A percentile compares a stretch with the other conserved stretches of the same genome.
Conservation (phyloP, 495 filamentous ascomycete genomes). For the Tuber magnatum region DNA sequence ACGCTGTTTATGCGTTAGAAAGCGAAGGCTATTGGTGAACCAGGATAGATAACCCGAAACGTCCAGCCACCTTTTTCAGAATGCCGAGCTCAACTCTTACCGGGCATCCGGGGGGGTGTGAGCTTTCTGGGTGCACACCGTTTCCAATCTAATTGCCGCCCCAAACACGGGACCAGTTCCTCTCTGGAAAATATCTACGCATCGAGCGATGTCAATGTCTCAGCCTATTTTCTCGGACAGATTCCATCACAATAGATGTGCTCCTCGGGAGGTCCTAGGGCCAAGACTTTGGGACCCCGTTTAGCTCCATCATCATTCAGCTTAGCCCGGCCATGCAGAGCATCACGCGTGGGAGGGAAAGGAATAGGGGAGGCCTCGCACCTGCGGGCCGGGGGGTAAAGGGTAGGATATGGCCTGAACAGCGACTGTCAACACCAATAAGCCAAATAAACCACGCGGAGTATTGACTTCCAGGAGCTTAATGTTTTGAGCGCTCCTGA, state of each 20-base stretch:
- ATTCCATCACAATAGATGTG: not conserved
- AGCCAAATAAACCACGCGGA: not conserved
- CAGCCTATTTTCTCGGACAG: not conserved
- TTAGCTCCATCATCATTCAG: not conserved
- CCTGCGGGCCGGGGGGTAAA: not conserved
- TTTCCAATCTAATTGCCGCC: not conserved
- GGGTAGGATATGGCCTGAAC: not conserved
- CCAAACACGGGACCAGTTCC: not conserved
- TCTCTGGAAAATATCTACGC: not conserved
- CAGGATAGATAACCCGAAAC: not conserved
- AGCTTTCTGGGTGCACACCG: not conserved
- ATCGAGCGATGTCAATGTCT: not conserved
- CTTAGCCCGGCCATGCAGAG: not conserved
- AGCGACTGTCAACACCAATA: not conserved
- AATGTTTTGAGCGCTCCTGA: not conserved
- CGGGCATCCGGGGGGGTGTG: not conserved
- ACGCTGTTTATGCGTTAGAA: not conserved
- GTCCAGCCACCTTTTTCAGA: not conserved
- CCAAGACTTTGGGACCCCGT: not conserved
- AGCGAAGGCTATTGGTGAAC: not conserved
- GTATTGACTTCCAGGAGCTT: not conserved
- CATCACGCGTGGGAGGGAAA: not conserved
- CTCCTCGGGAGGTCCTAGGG: not conserved
- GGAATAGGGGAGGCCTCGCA: not conserved
- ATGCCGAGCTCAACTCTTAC: not conserved